A percentile compares a stretch with the other conserved stretches of the same genome.
Conservation (phyloP, 139 green algal species). For the Asterochloris erici region DNA sequence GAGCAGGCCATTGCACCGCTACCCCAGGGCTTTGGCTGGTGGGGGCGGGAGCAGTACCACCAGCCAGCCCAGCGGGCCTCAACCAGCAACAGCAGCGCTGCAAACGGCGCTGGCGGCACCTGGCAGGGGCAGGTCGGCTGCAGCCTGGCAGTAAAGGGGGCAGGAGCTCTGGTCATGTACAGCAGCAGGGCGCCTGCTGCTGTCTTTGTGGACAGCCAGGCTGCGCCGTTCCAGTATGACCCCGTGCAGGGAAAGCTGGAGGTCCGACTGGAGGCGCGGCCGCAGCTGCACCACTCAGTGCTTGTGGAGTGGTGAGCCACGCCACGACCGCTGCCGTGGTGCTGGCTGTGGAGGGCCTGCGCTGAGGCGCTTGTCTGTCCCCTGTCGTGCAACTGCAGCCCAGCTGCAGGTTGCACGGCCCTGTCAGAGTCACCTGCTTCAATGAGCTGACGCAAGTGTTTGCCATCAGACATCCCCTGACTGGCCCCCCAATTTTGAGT, state of each 20-base stretch:
- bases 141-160: slow-evolving; percentile 20
- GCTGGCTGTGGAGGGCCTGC: no score
- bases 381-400: no score
- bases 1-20: no score
- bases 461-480: no score
- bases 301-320: slow-evolving; percentile 4
- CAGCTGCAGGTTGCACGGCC: no score
- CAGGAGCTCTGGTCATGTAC: slow-evolving; percentile 27
- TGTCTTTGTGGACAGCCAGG: not conserved
- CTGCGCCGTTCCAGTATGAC: slow-evolving; percentile 16
- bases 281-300: not conserved
- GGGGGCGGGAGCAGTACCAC: not conserved
- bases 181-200: slow-evolving; percentile 4
- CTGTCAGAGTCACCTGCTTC: no score
- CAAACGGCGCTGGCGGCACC: not conserved
- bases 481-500: no score
- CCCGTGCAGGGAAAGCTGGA: not conserved
- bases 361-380: no score
- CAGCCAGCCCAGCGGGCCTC: not conserved
- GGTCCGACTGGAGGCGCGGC: slow-evolving; percentile 10
- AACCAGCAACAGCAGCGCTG: not conserved
- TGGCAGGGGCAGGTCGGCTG: not conserved
- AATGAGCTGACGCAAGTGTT: no score
- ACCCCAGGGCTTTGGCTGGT: no score
- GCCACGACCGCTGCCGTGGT: no score